Conservation (phyloP, 2,329 filamentous ascomycete species). For the Fusarium lyarnte region DNA sequence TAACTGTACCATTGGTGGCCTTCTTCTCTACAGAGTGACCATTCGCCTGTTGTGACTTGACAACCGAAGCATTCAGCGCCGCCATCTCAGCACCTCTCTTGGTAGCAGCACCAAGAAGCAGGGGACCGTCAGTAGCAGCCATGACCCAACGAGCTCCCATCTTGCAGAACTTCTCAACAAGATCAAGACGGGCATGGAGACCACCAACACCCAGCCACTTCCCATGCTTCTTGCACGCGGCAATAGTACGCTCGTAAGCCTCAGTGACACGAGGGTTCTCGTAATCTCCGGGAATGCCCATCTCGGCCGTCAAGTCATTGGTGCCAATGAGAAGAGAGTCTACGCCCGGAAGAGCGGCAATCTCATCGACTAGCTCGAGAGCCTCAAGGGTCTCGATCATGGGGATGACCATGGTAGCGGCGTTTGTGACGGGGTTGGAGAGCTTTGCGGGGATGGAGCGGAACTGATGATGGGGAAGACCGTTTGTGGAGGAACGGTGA, state of each 20-base stretch:
- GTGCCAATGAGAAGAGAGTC: constrained; percentile 56
- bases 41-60: not conserved
- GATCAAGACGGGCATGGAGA: constrained; percentile 51
- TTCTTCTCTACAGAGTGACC: not conserved
- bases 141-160: constrained; percentile 46
- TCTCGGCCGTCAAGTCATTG: constrained; percentile 55
- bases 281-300: constrained; percentile 48
- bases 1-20: not conserved
- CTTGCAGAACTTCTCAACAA: constrained; percentile 50
- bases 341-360: constrained; percentile 51
- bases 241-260: constrained; percentile 47
- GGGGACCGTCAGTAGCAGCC: constrained; percentile 44
- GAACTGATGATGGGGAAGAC: constrained; percentile 34
- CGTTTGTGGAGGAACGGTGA: constrained; percentile 37
- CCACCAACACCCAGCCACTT: constrained; percentile 55
- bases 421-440: constrained; percentile 34
- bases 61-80: constrained; percentile 28
- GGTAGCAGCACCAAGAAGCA: constrained; percentile 39
- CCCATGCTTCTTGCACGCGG: constrained; percentile 50
- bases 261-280: constrained; percentile 36
- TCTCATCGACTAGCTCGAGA: constrained; percentile 43
- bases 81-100: constrained; percentile 42
- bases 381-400: constrained; percentile 45
- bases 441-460: constrained; percentile 35
- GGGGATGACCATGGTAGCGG: constrained; percentile 40